These are phyloP conservation scores for Viola odorata DNA, from an alignment of 345 rosid species.

Conservation along the genomic window DNA sequence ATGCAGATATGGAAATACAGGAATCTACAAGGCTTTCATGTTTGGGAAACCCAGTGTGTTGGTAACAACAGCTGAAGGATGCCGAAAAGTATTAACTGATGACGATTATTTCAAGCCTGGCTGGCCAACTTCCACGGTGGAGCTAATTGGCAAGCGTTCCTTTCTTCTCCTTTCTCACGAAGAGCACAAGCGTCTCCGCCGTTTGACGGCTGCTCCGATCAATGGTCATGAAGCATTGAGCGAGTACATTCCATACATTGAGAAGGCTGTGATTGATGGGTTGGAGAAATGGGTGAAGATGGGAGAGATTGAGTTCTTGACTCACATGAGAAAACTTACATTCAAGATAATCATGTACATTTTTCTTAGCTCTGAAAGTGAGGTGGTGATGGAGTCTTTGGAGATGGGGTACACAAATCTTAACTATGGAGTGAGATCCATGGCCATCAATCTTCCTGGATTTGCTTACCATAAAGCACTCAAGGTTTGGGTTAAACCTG, in stretches of 20 bases:
- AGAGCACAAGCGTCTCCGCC: constrained; percentile 28
- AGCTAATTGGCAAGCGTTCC: constrained; percentile 21
- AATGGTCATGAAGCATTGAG: constrained; percentile 30
- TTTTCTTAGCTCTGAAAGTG: constrained; percentile 22
- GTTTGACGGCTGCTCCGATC: constrained; percentile 27
- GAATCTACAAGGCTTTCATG: no score
- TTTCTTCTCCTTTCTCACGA: constrained; percentile 2
- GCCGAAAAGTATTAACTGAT: no score
- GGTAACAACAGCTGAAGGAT: no score
- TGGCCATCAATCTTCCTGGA: constrained; percentile 33
- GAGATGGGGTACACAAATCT: constrained; percentile 18
- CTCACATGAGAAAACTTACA: constrained; percentile 20
- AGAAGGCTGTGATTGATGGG: constrained; percentile 16
- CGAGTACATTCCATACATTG: constrained; percentile 18
- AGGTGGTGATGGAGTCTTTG: constrained; percentile 6
- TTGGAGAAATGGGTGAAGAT: constrained; percentile 25
- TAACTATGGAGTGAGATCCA: constrained; percentile 16
- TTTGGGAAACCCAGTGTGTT: no score
- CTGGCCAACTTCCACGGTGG: no score
- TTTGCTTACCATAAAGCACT: constrained; percentile 31
- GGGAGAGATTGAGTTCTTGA: constrained; percentile 25
- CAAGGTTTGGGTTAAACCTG: constrained; percentile 12
- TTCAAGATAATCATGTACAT: constrained; percentile 31
- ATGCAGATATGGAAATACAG: no score
- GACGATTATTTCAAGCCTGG: no score